Base-by-base conservation (phyloP, 2,329 filamentous ascomycete species). In the Trematosphaeria pertusa region DNA sequence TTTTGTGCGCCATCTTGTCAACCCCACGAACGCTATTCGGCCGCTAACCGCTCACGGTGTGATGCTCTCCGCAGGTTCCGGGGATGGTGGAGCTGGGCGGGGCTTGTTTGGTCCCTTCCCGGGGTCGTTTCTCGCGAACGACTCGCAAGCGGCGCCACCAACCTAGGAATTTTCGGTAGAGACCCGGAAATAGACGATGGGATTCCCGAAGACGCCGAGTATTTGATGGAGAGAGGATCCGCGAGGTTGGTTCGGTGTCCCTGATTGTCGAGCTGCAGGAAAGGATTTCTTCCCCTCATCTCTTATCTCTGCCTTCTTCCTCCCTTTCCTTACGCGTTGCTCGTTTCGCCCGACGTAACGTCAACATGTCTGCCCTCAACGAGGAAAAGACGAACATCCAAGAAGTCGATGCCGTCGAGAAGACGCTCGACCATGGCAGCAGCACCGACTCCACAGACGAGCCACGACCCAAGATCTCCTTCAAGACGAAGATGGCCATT, bases 401-500 rank as follows among this genome's bases (percentile, higher is more conserved):
- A 12, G 37, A 32, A 11, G 41, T 39, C 11, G 20, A 36, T 7
- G 22, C 42, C 28, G 19, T 42, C 20, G 28, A 41, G 20, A 50
- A 37, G 15, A 9, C 31, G 7, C 37, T 21, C 3, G 43, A 50
- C 12, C 11, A 32, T 8, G 37, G 19, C 21, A 50, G 33, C 33
- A 38, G 17, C n/a, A 28, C 22, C 5, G 15, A 32, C 11, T 4
- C 18, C 26, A 21, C 37, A 36, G 24, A 42, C 9, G 45, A 48
- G 17, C 30, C 21, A 6, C 38, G 41, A 17, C 50, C 44, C 14
- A 37, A 50, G 10, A 40, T 54, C 7, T 36, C 49, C 1, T 48
- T 56, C 39, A 53, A 56, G 31, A 56, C 52, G 11, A 53, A 53
- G 24, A 46, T 50, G 42, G 54, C 51, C 15, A 42, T 55, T 18